Percentiles rank a stretch among this genome's conserved stretches.
These are phyloP conservation scores for Filosporella fistucella DNA, from an alignment of 495 filamentous ascomycete genomes.

Conservation along the genomic window DNA sequence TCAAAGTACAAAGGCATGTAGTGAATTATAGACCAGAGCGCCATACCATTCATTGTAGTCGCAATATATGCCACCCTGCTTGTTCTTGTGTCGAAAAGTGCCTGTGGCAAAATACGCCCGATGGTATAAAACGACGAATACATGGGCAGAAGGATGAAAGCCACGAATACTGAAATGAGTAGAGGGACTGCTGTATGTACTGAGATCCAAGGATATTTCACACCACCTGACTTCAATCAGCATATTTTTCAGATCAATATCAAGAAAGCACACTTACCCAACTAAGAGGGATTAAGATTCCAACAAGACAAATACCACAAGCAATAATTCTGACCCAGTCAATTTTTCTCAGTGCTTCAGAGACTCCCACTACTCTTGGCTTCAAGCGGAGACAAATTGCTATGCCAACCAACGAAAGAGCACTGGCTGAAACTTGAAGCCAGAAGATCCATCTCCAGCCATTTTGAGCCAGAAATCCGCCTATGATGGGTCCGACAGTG, in stretches of 20 bases:
- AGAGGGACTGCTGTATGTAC: slow-evolving; percentile 53
- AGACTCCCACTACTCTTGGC: no score
- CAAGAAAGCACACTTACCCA: no score
- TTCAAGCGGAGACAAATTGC: no score
- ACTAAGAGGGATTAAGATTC: no score
- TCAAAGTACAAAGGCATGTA: slow-evolving; percentile 64
- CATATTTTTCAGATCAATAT: no score
- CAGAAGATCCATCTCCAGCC: slow-evolving; percentile 52
- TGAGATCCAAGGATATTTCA: slow-evolving; percentile 42
- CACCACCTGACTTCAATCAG: no score
- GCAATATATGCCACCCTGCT: slow-evolving; percentile 29
- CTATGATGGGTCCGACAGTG: slow-evolving; percentile 65
- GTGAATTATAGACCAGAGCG: slow-evolving; percentile 49
- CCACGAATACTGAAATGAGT: slow-evolving; percentile 36
- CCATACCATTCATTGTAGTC: slow-evolving; percentile 42
- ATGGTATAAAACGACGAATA: slow-evolving; percentile 30
- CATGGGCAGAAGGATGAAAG: slow-evolving; percentile 39
- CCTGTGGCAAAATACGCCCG: slow-evolving; percentile 37
- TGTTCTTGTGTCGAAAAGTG: slow-evolving; percentile 36
- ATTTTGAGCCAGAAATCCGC: slow-evolving; percentile 60
- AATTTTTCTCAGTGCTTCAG: no score
- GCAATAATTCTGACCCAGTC: no score
- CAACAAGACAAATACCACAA: no score
- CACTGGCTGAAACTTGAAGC: no score
- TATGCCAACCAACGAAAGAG: no score